Evolutionary conservation across 495 filamentous ascomycete genomes (phyloP).

Genomic region (Geopyxis carbonaria): DNA sequence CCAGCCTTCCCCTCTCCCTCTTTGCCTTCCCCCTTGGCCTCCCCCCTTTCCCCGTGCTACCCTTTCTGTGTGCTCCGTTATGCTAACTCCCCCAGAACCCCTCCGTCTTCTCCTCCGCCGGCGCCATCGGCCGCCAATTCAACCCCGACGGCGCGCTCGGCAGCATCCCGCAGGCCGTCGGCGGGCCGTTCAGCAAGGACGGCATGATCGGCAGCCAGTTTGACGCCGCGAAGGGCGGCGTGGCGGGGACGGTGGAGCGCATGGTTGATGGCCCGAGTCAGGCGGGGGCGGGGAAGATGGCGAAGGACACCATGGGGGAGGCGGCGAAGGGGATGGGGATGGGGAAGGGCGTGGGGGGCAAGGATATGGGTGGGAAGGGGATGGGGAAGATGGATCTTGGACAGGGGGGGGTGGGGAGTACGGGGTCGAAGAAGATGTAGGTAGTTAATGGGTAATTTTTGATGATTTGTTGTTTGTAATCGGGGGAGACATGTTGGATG

Average conservation of each 20-base stretch:
- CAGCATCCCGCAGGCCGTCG: slow-evolving; percentile 33
- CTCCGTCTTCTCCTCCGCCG: slow-evolving; percentile 17
- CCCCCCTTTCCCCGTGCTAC: slow-evolving; percentile 8
- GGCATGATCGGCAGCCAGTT: slow-evolving; percentile 36
- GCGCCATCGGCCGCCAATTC: slow-evolving; percentile 23
- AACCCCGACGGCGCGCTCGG: slow-evolving; percentile 35
- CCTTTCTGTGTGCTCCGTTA: not conserved
- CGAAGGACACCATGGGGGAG: not conserved
- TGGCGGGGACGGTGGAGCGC: slow-evolving; percentile 32
- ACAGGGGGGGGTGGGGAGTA: no score
- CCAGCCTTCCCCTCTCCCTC: no score
- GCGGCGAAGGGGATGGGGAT: no score
- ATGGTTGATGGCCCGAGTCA: slow-evolving; percentile 19
- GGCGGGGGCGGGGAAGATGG: slow-evolving; percentile 8
- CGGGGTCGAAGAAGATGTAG: no score
- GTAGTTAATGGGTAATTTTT: no score
- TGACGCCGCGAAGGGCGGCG: slow-evolving; percentile 30
- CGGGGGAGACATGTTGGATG: no score
- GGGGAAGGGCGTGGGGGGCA: not conserved
- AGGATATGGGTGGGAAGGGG: not conserved
- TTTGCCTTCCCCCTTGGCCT: no score
- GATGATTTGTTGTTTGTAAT: no score
- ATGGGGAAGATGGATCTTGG: no score
- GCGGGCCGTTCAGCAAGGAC: slow-evolving; percentile 36
- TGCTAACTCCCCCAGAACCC: slow-evolving; percentile 12